A percentile compares a stretch with the other conserved stretches of the same genome.
These are phyloP conservation scores for Primulina huaijiensis DNA, from an alignment of 257 asterid species.

Conservation along the genomic window DNA sequence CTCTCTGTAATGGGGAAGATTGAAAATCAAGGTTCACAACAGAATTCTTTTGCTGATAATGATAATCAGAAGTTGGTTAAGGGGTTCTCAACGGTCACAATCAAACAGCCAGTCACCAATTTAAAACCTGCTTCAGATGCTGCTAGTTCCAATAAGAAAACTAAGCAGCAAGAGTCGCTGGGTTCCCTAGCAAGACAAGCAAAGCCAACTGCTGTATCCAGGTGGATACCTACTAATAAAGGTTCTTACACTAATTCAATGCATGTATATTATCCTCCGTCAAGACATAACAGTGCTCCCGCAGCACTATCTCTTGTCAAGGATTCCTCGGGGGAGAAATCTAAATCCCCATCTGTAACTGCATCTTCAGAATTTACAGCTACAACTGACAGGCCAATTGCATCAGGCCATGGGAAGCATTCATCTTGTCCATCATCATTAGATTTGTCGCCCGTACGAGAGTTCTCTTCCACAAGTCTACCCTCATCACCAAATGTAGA, in stretches of 20 bases:
- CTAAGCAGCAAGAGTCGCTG: conserved; percentile 62
- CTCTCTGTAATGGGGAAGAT: conserved; percentile 37
- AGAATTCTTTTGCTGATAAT: conserved; percentile 43
- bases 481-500: conserved; percentile 32
- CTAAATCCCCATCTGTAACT: conserved; percentile 46
- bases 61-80: conserved; percentile 57
- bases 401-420: conserved; percentile 42
- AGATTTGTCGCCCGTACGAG: conserved; percentile 37
- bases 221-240: conserved; percentile 95
- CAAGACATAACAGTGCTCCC: conserved; percentile 91
- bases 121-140: conserved; percentile 54
- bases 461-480: conserved; percentile 31
- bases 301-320: conserved; percentile 57
- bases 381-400: conserved; percentile 34
- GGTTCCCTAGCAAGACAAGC: conserved; percentile 53
- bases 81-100: conserved; percentile 42
- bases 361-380: conserved; percentile 47
- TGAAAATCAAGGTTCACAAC: conserved; percentile 53
- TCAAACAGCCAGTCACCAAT: conserved; percentile 45
- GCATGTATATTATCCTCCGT: conserved; percentile 92
- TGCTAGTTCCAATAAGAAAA: conserved; percentile 45
- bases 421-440: conserved; percentile 44
- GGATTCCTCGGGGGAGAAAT: conserved; percentile 60
- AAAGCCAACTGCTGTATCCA: conserved; percentile 75
- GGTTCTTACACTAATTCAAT: conserved; percentile 91